Conservation (phyloP, 805 yeast genomes). For the Yamadazyma endophytica region DNA sequence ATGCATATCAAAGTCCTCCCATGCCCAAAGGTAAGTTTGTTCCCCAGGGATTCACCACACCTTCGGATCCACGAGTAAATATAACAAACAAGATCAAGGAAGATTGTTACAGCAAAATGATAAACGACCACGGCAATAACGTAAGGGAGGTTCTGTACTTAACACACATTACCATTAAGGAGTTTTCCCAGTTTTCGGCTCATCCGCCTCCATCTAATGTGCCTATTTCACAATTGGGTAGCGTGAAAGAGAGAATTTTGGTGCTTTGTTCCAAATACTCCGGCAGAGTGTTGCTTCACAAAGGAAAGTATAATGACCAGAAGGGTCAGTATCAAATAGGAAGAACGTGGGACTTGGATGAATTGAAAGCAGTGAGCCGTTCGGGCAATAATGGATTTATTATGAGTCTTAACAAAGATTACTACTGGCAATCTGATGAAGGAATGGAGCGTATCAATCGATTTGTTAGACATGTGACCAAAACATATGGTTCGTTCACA, state of each 20-base stretch:
- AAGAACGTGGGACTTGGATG: slow-evolving; percentile 84
- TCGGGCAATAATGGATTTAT: slow-evolving; percentile 54
- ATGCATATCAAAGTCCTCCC: no score
- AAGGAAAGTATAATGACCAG: slow-evolving; percentile 70
- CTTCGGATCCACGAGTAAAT: no score
- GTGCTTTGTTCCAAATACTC: slow-evolving; percentile 58
- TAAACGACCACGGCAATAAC: slow-evolving; percentile 19
- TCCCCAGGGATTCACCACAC: no score
- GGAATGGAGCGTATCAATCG: slow-evolving; percentile 32
- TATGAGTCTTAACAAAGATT: slow-evolving; percentile 65
- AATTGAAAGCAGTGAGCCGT: slow-evolving; percentile 53
- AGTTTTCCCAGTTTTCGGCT: slow-evolving; percentile 68
- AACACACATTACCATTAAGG: slow-evolving; percentile 72
- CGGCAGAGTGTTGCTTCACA: slow-evolving; percentile 72
- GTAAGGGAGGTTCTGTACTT: slow-evolving; percentile 47
- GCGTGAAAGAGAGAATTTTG: slow-evolving; percentile 55
- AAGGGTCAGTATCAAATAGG: slow-evolving; percentile 84
- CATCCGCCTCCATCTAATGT: slow-evolving; percentile 59
- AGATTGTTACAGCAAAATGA: slow-evolving; percentile 35
- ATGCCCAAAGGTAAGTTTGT: no score
- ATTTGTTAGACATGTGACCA: slow-evolving; percentile 30
- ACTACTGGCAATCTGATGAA: slow-evolving; percentile 64
- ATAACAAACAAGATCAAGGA: slow-evolving; percentile 29
- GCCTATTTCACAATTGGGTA: slow-evolving; percentile 35
- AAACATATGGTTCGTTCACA: slow-evolving; percentile 27